Evolutionary conservation across 2,329 filamentous ascomycete species (phyloP), one percentile per base, ranked within the genome.

Genomic region (Fusarium oxysporum): DNA sequence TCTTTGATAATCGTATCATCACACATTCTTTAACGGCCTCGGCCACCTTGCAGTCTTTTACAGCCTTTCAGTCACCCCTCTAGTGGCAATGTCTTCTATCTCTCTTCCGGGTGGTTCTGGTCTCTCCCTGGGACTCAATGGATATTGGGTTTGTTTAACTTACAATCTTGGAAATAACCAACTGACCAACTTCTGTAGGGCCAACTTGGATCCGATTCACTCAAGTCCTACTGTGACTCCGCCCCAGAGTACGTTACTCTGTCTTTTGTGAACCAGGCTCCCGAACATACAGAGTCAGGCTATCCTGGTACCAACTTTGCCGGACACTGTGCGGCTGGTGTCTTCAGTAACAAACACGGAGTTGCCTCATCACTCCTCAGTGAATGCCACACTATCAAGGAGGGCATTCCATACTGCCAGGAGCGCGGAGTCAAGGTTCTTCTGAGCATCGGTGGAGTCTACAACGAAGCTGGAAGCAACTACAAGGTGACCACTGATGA

Each of bases 401-500:
- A 78, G 37, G 83, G 85, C 60, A 84, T 85, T 59, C 73, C 80
- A 32, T 81, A 82, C 74, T 86, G 84, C 77, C 82, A 84, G 75
- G 51, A 70, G 30, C 79, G 77, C 55, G 83, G 83, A 62, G 81
- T 85, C 69, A 85, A 85, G 78, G 75, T 86, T 41, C 74, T 86
- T 40, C 76, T 86, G 23, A 82, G 82, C 72, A 81, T 85, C 35
- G 84, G 83, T 12, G 84, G 84, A 30, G 76, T 72, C 4, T 79
- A 74, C 44, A 71, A 76, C 25, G 53, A 62, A 9, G 48, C 44
- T 4, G 60, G 53, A 38, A 79, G 76, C 71, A 78, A 83, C 74
- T 84, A 84, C 65, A 63, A 72, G 8, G 78, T 85, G 23, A 70
- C 76, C 8, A 77, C 68, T 23, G 67, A 76, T 7, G 54, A 72